Base-by-base conservation (phyloP, 164 flowering plant genomes). In the Pachysandra terminalis region DNA sequence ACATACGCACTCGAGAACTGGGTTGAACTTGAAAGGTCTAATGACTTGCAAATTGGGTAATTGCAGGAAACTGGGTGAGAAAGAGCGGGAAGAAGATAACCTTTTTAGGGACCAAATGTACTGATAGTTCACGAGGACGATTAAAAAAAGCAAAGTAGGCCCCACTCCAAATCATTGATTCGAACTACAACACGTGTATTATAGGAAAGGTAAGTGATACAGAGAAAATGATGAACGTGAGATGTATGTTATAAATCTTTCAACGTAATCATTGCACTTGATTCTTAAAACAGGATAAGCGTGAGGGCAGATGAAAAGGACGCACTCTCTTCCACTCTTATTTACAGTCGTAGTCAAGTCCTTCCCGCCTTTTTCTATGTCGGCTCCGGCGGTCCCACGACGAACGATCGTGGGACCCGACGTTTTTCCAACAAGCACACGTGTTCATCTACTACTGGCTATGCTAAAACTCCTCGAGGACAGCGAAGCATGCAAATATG, bases 101-200 rank as follows among this genome's bases (percentile, higher is more conserved):
- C 37, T 32, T 32, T 32, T 3, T 32, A 7, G 37, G 37, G 3
- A 32, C 37, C 37, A 4, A 7, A 21, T 28, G 59, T 65, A 68
- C 68, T 52, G 55, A 51, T 56, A 41, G 71, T 63, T 71, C 78
- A 67, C 65, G 71, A 67, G 74, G n/a, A 9, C 49, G 61, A 32
- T 25, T 59, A n/a, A 13, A 9, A 48, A 63, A 45, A 26, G 37
- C 27, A 49, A 53, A 3, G 26, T 56, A 7, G 74, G 73, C 1
- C 69, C 72, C 73, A 54, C 70, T 0, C 51, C 13, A 58, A 64
- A 59, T 64, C 48, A 73, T 73, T 68, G 68, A 57, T 63, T n/a
- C n/a, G n/a, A n/a, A n/a, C n/a, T n/a, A n/a, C n/a, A 14, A 14
- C 53, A 49, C 53, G 53, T 49, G 53, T 49, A 49, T 13, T 6